Percentiles rank a stretch among this genome's conserved stretches.
phyloP scores from a whole-genome alignment of 2,329 filamentous ascomycete genomes.

The Ophiostoma sp. region DNA sequence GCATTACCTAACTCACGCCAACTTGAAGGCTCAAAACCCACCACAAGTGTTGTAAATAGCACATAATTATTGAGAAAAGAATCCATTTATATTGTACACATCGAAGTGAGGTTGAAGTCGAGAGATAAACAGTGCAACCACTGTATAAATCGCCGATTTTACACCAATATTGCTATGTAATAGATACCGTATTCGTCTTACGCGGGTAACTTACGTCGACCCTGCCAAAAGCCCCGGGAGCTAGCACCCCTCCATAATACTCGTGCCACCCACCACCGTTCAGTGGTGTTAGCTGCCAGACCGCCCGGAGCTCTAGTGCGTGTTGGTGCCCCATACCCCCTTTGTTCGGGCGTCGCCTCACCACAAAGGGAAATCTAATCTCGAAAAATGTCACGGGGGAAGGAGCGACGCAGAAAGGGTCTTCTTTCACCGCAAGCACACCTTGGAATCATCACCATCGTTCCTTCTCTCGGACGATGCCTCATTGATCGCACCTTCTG shows the following conservation, averaged over 20 bases:
- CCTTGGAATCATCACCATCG: background rate
- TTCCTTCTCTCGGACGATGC: background rate
- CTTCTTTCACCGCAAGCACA: background rate
- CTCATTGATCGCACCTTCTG: conserved; percentile 1
- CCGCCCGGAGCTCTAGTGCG: background rate
- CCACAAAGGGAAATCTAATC: conserved; percentile 6
- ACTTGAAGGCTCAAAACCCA: background rate
- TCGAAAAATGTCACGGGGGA: background rate
- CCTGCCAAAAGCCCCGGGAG: background rate
- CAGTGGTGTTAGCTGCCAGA: background rate
- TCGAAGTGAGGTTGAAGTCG: background rate
- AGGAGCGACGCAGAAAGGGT: background rate
- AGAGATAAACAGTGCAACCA: background rate
- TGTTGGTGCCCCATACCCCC: background rate
- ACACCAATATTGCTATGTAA: background rate
- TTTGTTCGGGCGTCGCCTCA: conserved; percentile 5
- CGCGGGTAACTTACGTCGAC: background rate
- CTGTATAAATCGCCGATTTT: background rate
- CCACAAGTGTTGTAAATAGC: background rate
- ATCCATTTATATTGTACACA: too few relatives aligned
- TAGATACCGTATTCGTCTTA: background rate
- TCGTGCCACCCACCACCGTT: background rate
- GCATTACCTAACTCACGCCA: background rate
- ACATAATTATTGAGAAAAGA: too few relatives aligned
- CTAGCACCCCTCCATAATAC: background rate